Evolutionary conservation across 352 stramenopile genomes (phyloP), one percentile per base, ranked within the genome.

Genomic region (Globisporangium nodosum): DNA sequence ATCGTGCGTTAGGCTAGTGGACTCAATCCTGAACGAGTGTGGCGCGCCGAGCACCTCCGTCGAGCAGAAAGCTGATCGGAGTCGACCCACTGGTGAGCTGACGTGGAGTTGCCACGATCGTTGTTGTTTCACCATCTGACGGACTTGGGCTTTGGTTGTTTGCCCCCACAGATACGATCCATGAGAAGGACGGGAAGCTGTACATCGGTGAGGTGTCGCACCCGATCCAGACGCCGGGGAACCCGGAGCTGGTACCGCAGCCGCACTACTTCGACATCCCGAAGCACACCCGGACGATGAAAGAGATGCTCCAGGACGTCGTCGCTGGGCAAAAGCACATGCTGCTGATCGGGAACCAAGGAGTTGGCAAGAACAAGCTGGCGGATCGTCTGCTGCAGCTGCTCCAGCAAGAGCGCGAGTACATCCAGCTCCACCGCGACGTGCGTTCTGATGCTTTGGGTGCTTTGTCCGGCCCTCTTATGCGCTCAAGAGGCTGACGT

Each of bases 391-490:
- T 98, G 16, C 61, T 98, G n/a, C 77, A 95, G 58, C 70, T 96
- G 12, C 54, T 98, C 15, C 65, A 97, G 51, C 92, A 90, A 58
- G 95, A 98, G 60, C 79, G 96, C 57, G 96, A 98, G 77, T 98
- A 99, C 70, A 93, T 98, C 58, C 96, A 99, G 64, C 86, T 99
- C 1, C 96, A 99, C 66, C 80, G 96, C 57, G 95, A 98, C 58
- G 82, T 92, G 72, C n/a, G 80, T 74, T 37, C 12, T 63, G 2
- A 11, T 62, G 33, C 3, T 42, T 24, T 11, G 11, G 6, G n/a
- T 55, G 12, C 50, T 63, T 9, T 39, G 30, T 35, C 12, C 47
- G 15, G 31, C 12, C 8, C 35, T 42, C 18, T 4, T n/a, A 50
- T 18, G 20, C 24, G 45, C 1, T 20, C 12, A 16, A 3, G 31